phyloP scores from a whole-genome alignment of 345 rosid species.

The Syzygium grande region DNA sequence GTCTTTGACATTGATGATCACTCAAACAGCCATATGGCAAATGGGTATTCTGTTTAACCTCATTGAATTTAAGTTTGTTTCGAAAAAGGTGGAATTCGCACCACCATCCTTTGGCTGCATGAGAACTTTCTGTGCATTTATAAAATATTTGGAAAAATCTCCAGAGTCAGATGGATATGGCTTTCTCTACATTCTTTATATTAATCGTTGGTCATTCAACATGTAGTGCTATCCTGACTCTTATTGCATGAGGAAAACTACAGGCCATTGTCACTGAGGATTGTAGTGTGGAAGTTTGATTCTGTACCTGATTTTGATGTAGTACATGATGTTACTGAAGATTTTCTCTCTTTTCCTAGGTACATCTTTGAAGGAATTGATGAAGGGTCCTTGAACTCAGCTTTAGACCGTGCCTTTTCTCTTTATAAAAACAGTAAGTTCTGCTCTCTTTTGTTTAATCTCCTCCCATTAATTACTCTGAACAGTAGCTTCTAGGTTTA shows the following conservation, averaged over 20 bases:
- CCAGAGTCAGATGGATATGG: neutral
- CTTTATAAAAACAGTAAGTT: constrained; percentile 35
- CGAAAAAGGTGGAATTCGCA: neutral
- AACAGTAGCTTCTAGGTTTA: neutral
- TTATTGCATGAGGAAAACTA: neutral
- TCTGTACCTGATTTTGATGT: neutral
- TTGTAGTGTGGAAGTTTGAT: neutral
- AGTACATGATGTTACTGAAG: neutral
- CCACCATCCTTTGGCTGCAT: neutral
- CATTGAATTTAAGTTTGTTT: neutral
- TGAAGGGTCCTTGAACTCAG: constrained; percentile 38
- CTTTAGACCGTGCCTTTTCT: constrained; percentile 46
- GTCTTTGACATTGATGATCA: constrained; percentile 46
- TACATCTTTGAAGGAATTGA: constrained; percentile 55
- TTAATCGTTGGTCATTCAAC: neutral
- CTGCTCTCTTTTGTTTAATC: neutral
- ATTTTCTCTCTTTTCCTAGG: constrained; percentile 9
- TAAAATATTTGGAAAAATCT: neutral
- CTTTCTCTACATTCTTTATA: neutral
- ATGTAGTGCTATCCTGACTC: neutral
- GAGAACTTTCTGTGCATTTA: neutral
- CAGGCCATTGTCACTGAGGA: neutral
- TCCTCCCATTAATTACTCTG: neutral
- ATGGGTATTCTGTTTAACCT: constrained; percentile 28
- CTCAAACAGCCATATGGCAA: constrained; percentile 27